These are phyloP conservation scores for Chrysoporthe puriensis DNA, from an alignment of 2,329 filamentous ascomycete species.

Conservation along the genomic window DNA sequence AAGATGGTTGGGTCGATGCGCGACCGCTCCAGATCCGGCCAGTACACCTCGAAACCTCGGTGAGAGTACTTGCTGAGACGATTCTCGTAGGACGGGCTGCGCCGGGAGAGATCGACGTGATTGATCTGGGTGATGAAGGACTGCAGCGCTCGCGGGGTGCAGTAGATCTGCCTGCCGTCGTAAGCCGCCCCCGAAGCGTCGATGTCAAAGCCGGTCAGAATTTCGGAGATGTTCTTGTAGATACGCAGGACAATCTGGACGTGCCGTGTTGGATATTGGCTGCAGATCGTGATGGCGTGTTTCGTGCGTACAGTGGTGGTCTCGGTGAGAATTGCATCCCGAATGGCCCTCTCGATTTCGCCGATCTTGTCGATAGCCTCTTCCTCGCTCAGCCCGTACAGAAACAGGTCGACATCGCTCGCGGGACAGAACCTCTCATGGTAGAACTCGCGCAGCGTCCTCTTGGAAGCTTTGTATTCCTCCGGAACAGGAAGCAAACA, in stretches of 20 bases:
- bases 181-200: conserved; percentile 83
- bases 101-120: conserved; percentile 75
- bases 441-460: conserved; percentile 71
- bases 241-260: conserved; percentile 82
- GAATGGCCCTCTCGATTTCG: conserved; percentile 75
- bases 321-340: conserved; percentile 79
- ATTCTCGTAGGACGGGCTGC: conserved; percentile 87
- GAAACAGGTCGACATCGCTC: conserved; percentile 84
- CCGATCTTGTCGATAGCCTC: conserved; percentile 83
- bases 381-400: conserved; percentile 78
- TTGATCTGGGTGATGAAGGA: conserved; percentile 85
- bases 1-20: conserved; percentile 84
- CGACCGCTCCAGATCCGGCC: conserved; percentile 74
- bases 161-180: conserved; percentile 79
- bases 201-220: conserved; percentile 86
- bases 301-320: conserved; percentile 84
- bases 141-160: conserved; percentile 74
- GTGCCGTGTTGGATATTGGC: conserved; percentile 81
- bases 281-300: conserved; percentile 81
- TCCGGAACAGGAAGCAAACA: conserved; percentile 73
- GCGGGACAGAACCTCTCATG: conserved; percentile 81
- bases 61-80: conserved; percentile 84
- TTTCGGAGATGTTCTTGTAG: conserved; percentile 82
- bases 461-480: conserved; percentile 64
- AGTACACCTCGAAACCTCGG: conserved; percentile 83